These are phyloP conservation scores for Solanum etuberosum DNA, from an alignment of 257 asterid genomes.

Conservation along the genomic window DNA sequence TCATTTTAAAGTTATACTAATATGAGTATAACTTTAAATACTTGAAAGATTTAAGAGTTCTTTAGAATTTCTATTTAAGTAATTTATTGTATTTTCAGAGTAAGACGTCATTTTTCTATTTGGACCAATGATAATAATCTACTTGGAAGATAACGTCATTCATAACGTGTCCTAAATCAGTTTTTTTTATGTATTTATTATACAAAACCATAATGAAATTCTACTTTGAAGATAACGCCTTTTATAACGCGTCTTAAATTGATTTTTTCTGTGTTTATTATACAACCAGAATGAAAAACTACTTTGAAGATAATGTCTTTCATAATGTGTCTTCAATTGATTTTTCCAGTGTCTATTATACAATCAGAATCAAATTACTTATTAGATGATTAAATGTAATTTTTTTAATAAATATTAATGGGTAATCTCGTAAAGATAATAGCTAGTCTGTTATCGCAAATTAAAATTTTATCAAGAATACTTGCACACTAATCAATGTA, in stretches of 20 bases:
- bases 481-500: background rate
- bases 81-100: background rate
- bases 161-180: background rate
- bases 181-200: no score
- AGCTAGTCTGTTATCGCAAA: background rate
- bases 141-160: background rate
- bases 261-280: background rate
- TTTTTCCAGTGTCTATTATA: background rate
- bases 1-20: background rate
- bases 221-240: background rate
- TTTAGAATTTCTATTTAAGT: no score
- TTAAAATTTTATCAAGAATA: no score
- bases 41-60: no score
- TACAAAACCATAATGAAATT: background rate
- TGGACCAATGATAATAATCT: background rate
- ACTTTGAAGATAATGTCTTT: background rate
- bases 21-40: background rate
- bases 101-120: no score
- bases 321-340: no score
- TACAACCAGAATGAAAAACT: no score
- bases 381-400: no score
- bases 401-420: no score
- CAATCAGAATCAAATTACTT: background rate
- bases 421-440: background rate
- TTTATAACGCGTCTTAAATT: background rate